Evolutionary conservation across 352 stramenopile species (phyloP).

Genomic region (Phytophthora tubulina): DNA sequence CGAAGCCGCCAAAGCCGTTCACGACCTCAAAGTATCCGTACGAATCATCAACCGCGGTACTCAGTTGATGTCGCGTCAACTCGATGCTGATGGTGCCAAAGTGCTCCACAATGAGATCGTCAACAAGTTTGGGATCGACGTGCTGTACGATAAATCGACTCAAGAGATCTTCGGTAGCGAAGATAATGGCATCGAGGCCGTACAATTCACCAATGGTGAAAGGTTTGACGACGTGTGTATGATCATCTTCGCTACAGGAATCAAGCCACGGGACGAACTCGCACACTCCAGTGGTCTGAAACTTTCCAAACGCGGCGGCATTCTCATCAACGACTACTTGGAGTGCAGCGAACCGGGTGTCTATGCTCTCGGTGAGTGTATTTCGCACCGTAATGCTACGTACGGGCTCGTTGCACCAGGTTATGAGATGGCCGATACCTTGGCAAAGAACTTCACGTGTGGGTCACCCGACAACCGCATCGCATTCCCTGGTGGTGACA

Average conservation of each 20-base stretch:
- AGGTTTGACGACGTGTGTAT: conserved; percentile 89
- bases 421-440: conserved; percentile 92
- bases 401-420: conserved; percentile 94
- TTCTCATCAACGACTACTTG: conserved; percentile 91
- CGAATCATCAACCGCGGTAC: conserved; percentile 94
- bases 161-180: conserved; percentile 57
- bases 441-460: conserved; percentile 83
- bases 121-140: conserved; percentile 79
- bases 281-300: conserved; percentile 68
- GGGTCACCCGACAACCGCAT: conserved; percentile 38
- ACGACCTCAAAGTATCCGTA: conserved; percentile 89
- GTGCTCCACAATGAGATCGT: conserved; percentile 93
- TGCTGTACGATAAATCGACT: conserved; percentile 91
- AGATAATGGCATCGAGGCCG: conserved; percentile 65
- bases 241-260: conserved; percentile 92
- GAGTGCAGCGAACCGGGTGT: conserved; percentile 78
- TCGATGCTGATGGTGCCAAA: conserved; percentile 91
- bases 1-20: conserved; percentile 90
- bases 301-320: conserved; percentile 85
- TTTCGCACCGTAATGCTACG: conserved; percentile 91
- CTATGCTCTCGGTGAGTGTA: conserved; percentile 93
- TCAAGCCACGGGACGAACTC: conserved; percentile 93
- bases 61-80: conserved; percentile 94
- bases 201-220: conserved; percentile 88
- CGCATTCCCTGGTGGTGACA: conserved; percentile 86